These are phyloP conservation scores for Oryza punctata DNA, from an alignment of 176 grass and related monocot genomes.

Conservation along the genomic window DNA sequence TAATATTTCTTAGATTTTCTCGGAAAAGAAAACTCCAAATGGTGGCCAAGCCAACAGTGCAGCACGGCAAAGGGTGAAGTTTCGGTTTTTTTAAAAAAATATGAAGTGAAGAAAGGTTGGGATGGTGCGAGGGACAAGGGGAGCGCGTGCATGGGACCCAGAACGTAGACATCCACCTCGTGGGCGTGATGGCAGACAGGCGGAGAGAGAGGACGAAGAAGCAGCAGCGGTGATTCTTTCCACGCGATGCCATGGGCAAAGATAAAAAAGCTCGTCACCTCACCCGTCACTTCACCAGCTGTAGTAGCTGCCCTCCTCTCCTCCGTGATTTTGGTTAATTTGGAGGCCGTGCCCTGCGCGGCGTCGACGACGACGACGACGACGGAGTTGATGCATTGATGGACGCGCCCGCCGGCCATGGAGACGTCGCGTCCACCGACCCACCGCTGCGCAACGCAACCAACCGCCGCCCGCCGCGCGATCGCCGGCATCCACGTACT, in stretches of 20 bases:
- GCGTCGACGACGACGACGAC: too few relatives aligned
- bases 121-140: not conserved
- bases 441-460: slow-evolving; percentile 15
- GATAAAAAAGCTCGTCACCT: slow-evolving; percentile 40
- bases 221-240: slow-evolving; percentile 10
- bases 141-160: slow-evolving; percentile 26
- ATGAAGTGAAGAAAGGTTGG: not conserved
- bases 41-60: too few relatives aligned
- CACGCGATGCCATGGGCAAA: not conserved
- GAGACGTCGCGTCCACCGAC: slow-evolving; percentile 36
- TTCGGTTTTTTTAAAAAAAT: too few relatives aligned
- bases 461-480: too few relatives aligned
- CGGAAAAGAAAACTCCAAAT: too few relatives aligned
- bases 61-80: too few relatives aligned
- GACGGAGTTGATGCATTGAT: not conserved
- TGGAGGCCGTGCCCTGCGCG: not conserved
- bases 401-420: not conserved
- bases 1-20: too few relatives aligned
- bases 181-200: slow-evolving; percentile 38
- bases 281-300: slow-evolving; percentile 45
- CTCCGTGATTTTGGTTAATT: not conserved
- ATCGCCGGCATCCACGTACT: too few relatives aligned
- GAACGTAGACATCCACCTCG: slow-evolving; percentile 55
- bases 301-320: not conserved
- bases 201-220: not conserved